Evolutionary conservation across 2,329 filamentous ascomycete species (phyloP), one percentile per base, ranked within the genome.

Genomic region (Nothophaeocryptopus gaeumannii): DNA sequence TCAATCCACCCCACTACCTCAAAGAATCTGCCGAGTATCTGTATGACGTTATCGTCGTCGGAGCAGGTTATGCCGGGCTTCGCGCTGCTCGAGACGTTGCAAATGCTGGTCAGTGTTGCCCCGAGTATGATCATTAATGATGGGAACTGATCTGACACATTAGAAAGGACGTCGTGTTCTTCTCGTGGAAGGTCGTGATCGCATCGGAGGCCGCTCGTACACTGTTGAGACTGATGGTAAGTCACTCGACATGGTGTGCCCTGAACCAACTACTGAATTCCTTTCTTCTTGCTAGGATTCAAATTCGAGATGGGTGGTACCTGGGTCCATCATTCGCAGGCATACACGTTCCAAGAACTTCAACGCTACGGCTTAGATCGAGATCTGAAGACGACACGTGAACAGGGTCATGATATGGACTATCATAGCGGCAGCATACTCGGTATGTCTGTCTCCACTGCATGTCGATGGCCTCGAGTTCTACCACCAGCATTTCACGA

Each of bases 281-380:
- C 20, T 26, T 26, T 3, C 4, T 26, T 26, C 20, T 26, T 7
- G 7, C 20, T 26, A 26, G 20, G 20, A 26, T 26, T 26, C 20
- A 67, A 68, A 0, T 76, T 70, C 42, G 76, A 78, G 44, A 72
- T 78, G 69, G 76, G 76, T 0, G 76, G 76, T 0, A 76, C 74
- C 0, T 78, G 74, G 74, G 67, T 78, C 0, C 71, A 49, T 26
- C 20, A 26, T 26, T 26, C 20, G 20, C 20, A 26, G 20, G 20
- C 20, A 26, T 26, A 26, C 20, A 26, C 20, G 20, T 26, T 26
- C 7, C 20, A 26, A 26, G 20, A 26, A 26, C 20, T 26, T 26
- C 20, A 26, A 26, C 20, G 20, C 20, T 26, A 26, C 20, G 20
- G 20, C 20, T 26, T 26, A 26, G 20, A 26, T 26, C 20, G 20